Base-by-base conservation (phyloP, 768 basidiomycete species). In the Galerina sulciceps region DNA sequence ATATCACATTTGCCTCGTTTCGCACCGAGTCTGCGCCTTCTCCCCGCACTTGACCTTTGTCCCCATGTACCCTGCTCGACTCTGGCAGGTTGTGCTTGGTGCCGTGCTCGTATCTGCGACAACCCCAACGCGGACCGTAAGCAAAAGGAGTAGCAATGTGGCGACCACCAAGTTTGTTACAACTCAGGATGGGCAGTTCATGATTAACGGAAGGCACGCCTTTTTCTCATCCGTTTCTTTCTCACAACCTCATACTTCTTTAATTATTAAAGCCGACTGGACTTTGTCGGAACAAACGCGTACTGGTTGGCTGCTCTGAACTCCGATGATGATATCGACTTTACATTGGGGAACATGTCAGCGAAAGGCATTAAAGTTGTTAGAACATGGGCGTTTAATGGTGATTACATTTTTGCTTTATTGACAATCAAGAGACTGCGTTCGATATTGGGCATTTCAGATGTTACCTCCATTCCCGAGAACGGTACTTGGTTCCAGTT, bases 321-420 rank as follows among this genome's bases (percentile, higher is more conserved):
- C 58, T 68, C 67, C 10, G 80, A 78, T 23, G 58, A 77, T 43
- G 89, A 91, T 64, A 85, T 91, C 44, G 76, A 81, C 67, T 65
- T 75, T 47, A 85, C 87, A 3, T 69, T 91, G 36, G 78, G 76
- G 2, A 84, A 82, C 59, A 87, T 91, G 54, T 80, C 82, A 11
- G 76, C 79, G 2, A 69, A 75, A 11, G 85, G 84, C 8, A 78
- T 87, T 62, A 84, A 75, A 38, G 86, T 86, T 18, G 81, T 90
- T 26, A 79, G 88, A 41, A 76, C 84, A 3, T 91, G 89, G 89
- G 89, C 81, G 15, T 90, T 90, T 70, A 89, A 90, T 71, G 89
- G 87, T 82, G 40, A 37, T 67, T 61, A 48, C 37, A 20, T 50
- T 40, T 56, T 52, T 52, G 14, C 45, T 31, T 49, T 23, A 44